Evolutionary conservation across 371 early-diverging fungal genomes (phyloP).

Genomic region (Mucor irregularis): DNA sequence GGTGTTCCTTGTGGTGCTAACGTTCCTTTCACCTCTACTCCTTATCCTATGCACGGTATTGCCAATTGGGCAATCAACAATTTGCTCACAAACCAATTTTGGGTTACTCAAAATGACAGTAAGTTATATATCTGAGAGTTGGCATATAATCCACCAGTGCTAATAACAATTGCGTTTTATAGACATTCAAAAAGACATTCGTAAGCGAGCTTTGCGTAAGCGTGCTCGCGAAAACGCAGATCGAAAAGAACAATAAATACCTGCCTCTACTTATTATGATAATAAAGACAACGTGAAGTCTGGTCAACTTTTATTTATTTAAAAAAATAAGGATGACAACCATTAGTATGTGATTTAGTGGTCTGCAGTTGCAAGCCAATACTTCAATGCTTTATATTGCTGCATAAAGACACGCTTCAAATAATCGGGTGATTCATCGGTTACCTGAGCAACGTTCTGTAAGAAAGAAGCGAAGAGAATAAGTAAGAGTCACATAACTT

Average conservation of each 20-base stretch:
- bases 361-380: neutral
- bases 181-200: constrained; percentile 66
- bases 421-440: neutral
- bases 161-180: neutral
- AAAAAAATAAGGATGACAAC: too few relatives aligned
- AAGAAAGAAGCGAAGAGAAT: too few relatives aligned
- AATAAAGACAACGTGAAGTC: neutral
- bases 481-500: too few relatives aligned
- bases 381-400: neutral
- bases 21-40: constrained; percentile 72
- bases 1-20: constrained; percentile 77
- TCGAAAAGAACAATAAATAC: neutral
- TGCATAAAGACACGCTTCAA: neutral
- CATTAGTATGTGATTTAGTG: too few relatives aligned
- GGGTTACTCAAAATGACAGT: constrained; percentile 67
- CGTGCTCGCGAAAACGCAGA: constrained; percentile 65
- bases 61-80: constrained; percentile 74
- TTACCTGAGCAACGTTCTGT: neutral
- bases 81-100: constrained; percentile 58
- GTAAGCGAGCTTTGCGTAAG: constrained; percentile 76
- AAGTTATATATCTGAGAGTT: constrained; percentile 3
- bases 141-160: too few relatives aligned
- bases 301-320: neutral
- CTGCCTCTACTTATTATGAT: neutral
- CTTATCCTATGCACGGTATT: constrained; percentile 83